Base-by-base conservation (phyloP, 176 grass and related monocot genomes). In the Puya raimondii region DNA sequence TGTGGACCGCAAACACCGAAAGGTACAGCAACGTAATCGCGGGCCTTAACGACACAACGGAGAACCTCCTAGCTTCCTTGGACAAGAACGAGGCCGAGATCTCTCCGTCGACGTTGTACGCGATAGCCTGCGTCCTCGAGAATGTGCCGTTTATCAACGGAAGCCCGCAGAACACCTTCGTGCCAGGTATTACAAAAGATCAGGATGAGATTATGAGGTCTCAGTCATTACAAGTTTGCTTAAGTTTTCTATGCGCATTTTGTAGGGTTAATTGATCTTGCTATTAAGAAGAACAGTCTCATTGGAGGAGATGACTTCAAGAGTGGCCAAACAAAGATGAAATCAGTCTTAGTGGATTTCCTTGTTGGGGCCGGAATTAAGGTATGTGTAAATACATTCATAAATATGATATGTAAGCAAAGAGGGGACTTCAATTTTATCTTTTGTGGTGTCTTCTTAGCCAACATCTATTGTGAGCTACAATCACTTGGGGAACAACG, bases 251-350 rank as follows among this genome's bases (percentile, higher is more conserved):
- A 50, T 65, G 33, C 1, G 6, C 14, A 11, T 29, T 65, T 33
- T 74, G 64, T 75, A 99, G 94, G 94, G 13, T 66, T 99, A 58
- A 99, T 99, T 64, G 94, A 99, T 64, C 80, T 99, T 69, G 89
- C 94, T 64, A 99, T 99, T 58, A 85, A 90, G 49, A 87, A 80
- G 47, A 99, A 93, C 63, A 80, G 81, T 59, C 69, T 99, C 53
- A 99, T 99, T 75, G 94, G 89, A 27, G 94, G 94, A 51, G 94
- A 99, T 67, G 94, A 99, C 74, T 99, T 99, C 80, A 99, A 99
- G 80, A 99, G 94, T 74, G 94, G 94, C 13, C 94, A 99, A 54
- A 99, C 94, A 49, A 99, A 99, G 70, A 99, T 99, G 68, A 99
- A 99, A 78, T 99, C 89, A 69, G 94, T 99, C 50, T 74, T 99